Conservation (phyloP, 495 filamentous ascomycete genomes). For the Tirmania nivea region DNA sequence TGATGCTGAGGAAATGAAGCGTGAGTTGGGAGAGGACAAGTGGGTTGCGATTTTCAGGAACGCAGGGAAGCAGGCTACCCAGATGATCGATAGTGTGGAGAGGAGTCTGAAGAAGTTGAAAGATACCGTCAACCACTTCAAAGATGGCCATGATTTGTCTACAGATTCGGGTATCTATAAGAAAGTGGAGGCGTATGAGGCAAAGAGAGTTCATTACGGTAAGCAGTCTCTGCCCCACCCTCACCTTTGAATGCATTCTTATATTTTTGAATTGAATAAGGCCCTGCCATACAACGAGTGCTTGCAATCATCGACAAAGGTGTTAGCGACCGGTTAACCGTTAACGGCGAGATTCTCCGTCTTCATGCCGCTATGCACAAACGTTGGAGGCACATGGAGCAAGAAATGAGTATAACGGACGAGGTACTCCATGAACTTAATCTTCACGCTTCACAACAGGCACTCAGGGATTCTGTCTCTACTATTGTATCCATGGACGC, state of each 20-base stretch:
- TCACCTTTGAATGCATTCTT: background rate
- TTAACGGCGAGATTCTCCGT: constrained; percentile 81
- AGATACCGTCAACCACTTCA: constrained; percentile 32
- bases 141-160: constrained; percentile 30
- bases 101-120: constrained; percentile 61
- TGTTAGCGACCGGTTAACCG: constrained; percentile 69
- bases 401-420: constrained; percentile 57
- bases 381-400: constrained; percentile 53
- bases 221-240: constrained; percentile 1
- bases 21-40: constrained; percentile 79
- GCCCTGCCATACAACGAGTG: constrained; percentile 80
- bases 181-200: constrained; percentile 80
- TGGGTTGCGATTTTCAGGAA: constrained; percentile 91
- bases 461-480: constrained; percentile 73
- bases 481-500: constrained; percentile 68
- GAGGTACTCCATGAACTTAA: constrained; percentile 48
- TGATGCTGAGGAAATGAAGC: constrained; percentile 67
- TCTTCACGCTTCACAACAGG: constrained; percentile 39
- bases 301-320: constrained; percentile 81
- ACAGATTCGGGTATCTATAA: constrained; percentile 49
- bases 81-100: constrained; percentile 84
- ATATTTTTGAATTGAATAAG: constrained; percentile 10
- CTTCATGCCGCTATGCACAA: constrained; percentile 62
- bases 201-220: constrained; percentile 79
- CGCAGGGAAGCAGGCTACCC: constrained; percentile 75